A percentile compares a stretch with the other conserved stretches of the same genome.
phyloP scores from a whole-genome alignment of 2,329 filamentous ascomycete genomes.

The Xenosphaeropsis pyriputrescens region DNA sequence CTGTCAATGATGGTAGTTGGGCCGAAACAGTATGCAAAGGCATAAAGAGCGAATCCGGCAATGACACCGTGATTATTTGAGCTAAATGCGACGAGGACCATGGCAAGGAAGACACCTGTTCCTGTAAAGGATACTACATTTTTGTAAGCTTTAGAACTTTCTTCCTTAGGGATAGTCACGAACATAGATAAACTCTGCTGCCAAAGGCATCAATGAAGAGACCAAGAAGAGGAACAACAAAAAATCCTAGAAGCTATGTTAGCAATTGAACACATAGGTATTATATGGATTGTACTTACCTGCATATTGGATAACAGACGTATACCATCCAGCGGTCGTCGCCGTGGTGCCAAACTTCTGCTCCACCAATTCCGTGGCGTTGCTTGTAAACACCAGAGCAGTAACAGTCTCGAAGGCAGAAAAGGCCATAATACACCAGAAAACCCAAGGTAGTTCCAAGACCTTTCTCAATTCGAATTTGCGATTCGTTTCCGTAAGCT shows the following conservation, averaged over 20 bases:
- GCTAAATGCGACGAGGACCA: conserved; percentile 38
- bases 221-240: conserved; percentile 39
- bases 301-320: conserved; percentile 36
- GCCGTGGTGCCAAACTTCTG: conserved; percentile 39
- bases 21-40: conserved; percentile 36
- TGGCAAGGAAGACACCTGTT: conserved; percentile 32
- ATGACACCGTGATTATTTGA: conserved; percentile 33
- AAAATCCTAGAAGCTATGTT: conserved; percentile 32
- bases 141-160: no score
- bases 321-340: conserved; percentile 45
- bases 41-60: conserved; percentile 43
- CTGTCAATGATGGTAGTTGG: conserved; percentile 44
- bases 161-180: conserved; percentile 10
- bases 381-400: conserved; percentile 36
- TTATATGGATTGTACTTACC: conserved; percentile 11
- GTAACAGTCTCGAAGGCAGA: conserved; percentile 43
- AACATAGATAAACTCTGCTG: conserved; percentile 30
- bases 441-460: conserved; percentile 41
- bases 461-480: conserved; percentile 39
- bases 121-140: no score
- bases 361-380: conserved; percentile 45
- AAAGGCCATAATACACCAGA: conserved; percentile 39
- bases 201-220: conserved; percentile 40
- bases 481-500: conserved; percentile 42
- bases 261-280: not conserved